Conservation (phyloP, 2,329 filamentous ascomycete genomes). For the Pseudogymnoascus sp. region DNA sequence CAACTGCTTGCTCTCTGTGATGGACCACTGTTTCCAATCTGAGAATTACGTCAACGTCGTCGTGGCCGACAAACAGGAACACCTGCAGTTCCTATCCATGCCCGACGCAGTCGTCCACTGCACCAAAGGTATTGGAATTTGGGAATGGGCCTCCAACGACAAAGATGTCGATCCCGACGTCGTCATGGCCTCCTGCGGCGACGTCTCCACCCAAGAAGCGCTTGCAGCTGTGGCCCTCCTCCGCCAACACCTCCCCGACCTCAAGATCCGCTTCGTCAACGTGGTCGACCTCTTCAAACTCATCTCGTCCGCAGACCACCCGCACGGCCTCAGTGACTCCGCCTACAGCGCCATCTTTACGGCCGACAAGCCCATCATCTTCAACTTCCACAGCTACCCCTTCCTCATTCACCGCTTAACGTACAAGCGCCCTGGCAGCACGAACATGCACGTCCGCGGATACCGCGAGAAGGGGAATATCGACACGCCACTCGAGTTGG, state of each 20-base stretch:
- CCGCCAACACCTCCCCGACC: slow-evolving; percentile 58
- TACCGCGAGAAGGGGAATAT: slow-evolving; percentile 82
- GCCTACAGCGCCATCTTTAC: slow-evolving; percentile 68
- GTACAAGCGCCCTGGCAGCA: slow-evolving; percentile 62
- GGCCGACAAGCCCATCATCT: slow-evolving; percentile 61
- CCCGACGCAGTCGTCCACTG: slow-evolving; percentile 66
- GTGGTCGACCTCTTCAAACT: slow-evolving; percentile 75
- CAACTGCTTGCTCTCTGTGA: slow-evolving; percentile 67
- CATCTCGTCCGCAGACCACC: slow-evolving; percentile 59
- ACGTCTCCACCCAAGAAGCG: slow-evolving; percentile 65
- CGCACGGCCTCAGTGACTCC: slow-evolving; percentile 58
- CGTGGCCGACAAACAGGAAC: slow-evolving; percentile 71
- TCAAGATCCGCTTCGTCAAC: slow-evolving; percentile 74
- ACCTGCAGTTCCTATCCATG: slow-evolving; percentile 68
- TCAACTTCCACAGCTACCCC: slow-evolving; percentile 80
- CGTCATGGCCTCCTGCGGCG: slow-evolving; percentile 68
- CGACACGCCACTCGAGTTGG: slow-evolving; percentile 69
- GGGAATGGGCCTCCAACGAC: slow-evolving; percentile 69
- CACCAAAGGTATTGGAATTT: slow-evolving; percentile 70
- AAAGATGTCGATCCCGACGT: slow-evolving; percentile 59
- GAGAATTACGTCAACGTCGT: slow-evolving; percentile 75
- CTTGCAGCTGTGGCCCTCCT: slow-evolving; percentile 67
- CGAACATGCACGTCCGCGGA: slow-evolving; percentile 64
- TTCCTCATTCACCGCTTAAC: slow-evolving; percentile 71
- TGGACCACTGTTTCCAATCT: slow-evolving; percentile 66